Base-by-base conservation (phyloP, 352 stramenopile genomes). In the Pythium rishiriense region DNA sequence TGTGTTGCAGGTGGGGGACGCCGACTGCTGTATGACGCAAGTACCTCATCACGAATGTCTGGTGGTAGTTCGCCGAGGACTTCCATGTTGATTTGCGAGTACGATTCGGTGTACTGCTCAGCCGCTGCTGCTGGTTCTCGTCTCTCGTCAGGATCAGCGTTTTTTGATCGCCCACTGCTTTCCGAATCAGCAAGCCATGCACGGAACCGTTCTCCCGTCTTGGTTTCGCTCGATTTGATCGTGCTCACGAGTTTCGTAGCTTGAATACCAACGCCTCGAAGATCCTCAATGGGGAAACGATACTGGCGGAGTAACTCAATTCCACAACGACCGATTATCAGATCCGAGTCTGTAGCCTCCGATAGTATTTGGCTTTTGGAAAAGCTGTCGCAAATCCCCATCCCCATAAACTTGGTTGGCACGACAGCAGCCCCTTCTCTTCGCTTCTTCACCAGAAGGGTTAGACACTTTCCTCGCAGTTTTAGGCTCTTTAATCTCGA, bases 381-480 rank as follows among this genome's bases (percentile, higher is more conserved):
- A 42, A 90, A 92, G 61, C 86, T 93, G 59, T 97, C 87, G 45
- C 89, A 97, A 47, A 81, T 55, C 5, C 91, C 91, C 66, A 90
- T 84, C 0, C 91, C 91, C 76, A 97, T 87, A 42, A 91, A 96
- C 61, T 97, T 97, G 14, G 73, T 61, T 7, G 91, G 83, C 33
- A 95, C 84, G 14, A 93, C 45, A 11, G 84, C 83, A 0, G 80
- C 82, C 0, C 78, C 87, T 62, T 81, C 73, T 26, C 75, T 62
- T 1, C 88, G 82, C 46, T 93, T 94, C 64, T 96, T 97, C 22
- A 97, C 75, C 48, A 93, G 62, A 7, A 97, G 58, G 19, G 90
- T 97, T 3, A 97, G 25, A 28, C 73, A 90, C 52, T 78, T 79
- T 3, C 81, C 73, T 11, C 65, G 58, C 10, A 96, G 72, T 24